A percentile compares a stretch with the other conserved stretches of the same genome.
phyloP scores from a whole-genome alignment of 1,139 yeast species.

The Debaryomyces nepalensis region DNA sequence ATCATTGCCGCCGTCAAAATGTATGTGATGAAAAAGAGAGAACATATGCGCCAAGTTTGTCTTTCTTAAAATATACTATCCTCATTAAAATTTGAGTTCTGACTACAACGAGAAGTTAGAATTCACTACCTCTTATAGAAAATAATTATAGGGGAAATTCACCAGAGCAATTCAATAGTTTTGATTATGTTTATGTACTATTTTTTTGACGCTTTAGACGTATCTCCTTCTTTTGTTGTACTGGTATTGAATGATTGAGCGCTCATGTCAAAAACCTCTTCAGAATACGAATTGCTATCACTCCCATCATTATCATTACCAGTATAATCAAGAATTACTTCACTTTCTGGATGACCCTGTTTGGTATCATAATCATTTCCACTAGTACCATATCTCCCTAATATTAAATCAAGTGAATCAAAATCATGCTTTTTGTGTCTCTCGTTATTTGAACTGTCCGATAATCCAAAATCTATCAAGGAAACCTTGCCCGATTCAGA shows the following conservation, averaged over 20 bases:
- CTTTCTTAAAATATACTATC: no score
- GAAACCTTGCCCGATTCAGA: constrained; percentile 8
- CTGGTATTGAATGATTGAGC: neutral
- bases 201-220: neutral
- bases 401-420: constrained; percentile 6
- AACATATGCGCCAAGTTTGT: no score
- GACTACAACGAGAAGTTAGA: no score
- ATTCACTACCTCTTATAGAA: no score
- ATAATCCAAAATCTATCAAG: constrained; percentile 7
- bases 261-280: constrained; percentile 1
- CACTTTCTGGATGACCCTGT: no score
- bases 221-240: constrained; percentile 3
- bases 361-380: no score
- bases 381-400: constrained; percentile 2
- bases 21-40: constrained; percentile 1
- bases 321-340: neutral
- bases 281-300: constrained; percentile 3
- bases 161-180: no score
- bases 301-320: constrained; percentile 1
- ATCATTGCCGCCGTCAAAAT: neutral
- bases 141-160: no score
- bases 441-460: constrained; percentile 8
- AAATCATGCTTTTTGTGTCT: constrained; percentile 9
- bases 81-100: no score
- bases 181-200: no score